Evolutionary conservation across 768 basidiomycete genomes (phyloP), one percentile per base, ranked within the genome.

Genomic region (Tubosaeta brunneosetosa): DNA sequence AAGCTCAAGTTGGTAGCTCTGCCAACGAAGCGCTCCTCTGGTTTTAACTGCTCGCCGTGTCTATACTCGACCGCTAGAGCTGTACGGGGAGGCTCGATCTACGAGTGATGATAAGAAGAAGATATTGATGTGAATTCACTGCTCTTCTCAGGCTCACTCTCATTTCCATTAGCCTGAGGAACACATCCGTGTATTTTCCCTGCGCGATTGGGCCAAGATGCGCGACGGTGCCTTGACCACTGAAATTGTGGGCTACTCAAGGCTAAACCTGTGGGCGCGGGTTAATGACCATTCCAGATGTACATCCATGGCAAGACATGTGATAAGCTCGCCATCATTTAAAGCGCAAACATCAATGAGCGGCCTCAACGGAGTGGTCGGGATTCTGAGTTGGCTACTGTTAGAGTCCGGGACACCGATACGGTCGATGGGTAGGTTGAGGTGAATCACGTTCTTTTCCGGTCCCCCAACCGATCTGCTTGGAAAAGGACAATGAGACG

Each of bases 311-410:
- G 42, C 31, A 61, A 74, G 58, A 49, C 77, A 17, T 86, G 86
- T 60, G 95, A 99, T 66, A 84, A 97, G 48, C 74, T 94, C 51
- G 93, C 83, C 31, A 93, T 97, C 64, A 95, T 97, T 57, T 94
- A 94, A 14, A 94, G 92, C 49, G 95, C 95, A 16, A 98, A 97
- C 67, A 93, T 99, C 74, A 98, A 99, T 65, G 97, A 99, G 66
- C 84, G 97, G 33, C 94, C 92, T 13, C 91, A 91, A 64, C 80
- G 92, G 26, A 97, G 97, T 19, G 95, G 98, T 67, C 85, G 97
- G 26, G 97, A 99, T 69, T 98, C 95, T 3, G 97, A 99, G 66
- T 68, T 98, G 32, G 92, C 93, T 3, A 85, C 90, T 36, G 84
- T 99, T 42, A 90, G n/a, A n/a, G n/a, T 98, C 47, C 78, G 93